Conservation (phyloP, 139 green algal genomes). For the Raphidocelis subcapitata region DNA sequence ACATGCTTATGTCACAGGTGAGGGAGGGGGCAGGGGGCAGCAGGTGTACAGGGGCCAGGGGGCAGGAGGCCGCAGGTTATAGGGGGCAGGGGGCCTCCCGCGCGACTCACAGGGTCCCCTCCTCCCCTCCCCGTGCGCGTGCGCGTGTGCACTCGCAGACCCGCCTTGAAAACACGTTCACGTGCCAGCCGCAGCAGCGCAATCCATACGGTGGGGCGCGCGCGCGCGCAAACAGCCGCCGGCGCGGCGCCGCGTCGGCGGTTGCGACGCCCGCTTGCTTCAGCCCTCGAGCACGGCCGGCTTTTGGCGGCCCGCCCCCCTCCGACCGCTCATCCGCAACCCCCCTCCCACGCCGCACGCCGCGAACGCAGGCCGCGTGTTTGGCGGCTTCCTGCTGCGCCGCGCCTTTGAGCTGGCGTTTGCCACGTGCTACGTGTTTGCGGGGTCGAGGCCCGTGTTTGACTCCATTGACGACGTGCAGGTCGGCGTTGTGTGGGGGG, state of each 20-base stretch:
- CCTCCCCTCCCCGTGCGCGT: not conserved
- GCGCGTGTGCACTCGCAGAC: too few relatives aligned
- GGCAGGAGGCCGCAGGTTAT: too few relatives aligned
- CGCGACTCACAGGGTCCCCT: too few relatives aligned
- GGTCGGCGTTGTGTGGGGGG: slow-evolving; percentile 6
- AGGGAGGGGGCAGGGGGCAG: too few relatives aligned
- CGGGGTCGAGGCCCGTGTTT: slow-evolving; percentile 58
- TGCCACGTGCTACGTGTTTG: slow-evolving; percentile 78
- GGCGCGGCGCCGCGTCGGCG: too few relatives aligned
- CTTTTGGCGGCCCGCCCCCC: not conserved
- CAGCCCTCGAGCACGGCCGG: too few relatives aligned
- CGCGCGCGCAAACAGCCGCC: too few relatives aligned
- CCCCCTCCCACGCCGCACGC: too few relatives aligned
- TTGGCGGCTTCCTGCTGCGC: slow-evolving; percentile 88
- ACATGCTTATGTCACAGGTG: slow-evolving; percentile 45
- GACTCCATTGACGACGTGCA: slow-evolving; percentile 30
- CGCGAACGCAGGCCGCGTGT: slow-evolving; percentile 68
- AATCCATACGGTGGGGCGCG: slow-evolving; percentile 51
- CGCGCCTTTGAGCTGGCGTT: slow-evolving; percentile 87
- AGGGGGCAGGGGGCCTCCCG: too few relatives aligned
- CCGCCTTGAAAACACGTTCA: slow-evolving; percentile 67
- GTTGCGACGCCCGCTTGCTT: too few relatives aligned
- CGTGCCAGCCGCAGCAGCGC: slow-evolving; percentile 81
- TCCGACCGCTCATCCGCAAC: too few relatives aligned
- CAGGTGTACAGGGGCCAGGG: too few relatives aligned